Evolutionary conservation across 495 filamentous ascomycete species (phyloP).

Genomic region (Pseudomonodictys pantanalensis): DNA sequence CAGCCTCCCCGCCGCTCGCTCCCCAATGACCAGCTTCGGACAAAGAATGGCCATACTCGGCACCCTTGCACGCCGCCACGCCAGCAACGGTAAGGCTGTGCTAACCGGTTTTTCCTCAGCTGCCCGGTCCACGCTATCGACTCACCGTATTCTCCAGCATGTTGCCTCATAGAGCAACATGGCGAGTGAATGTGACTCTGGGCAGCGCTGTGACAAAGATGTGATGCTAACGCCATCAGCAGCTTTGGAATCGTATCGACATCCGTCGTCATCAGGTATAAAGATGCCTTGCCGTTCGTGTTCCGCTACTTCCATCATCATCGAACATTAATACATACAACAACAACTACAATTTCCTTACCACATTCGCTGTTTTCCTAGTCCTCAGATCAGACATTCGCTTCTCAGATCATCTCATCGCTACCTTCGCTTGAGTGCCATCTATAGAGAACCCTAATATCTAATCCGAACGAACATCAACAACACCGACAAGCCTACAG

Average conservation of each 20-base stretch:
- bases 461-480: slow-evolving; percentile 3
- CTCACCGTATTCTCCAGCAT: slow-evolving; percentile 27
- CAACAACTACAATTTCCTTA: slow-evolving; percentile 20
- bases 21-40: background rate
- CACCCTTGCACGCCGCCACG: background rate
- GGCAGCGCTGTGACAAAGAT: slow-evolving; percentile 17
- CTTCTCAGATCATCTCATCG: slow-evolving; percentile 20
- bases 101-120: background rate
- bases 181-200: slow-evolving; percentile 20
- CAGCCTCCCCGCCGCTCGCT: background rate
- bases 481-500: slow-evolving; percentile 4
- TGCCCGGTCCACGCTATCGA: slow-evolving; percentile 30
- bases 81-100: slow-evolving; percentile 20
- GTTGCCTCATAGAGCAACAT: slow-evolving; percentile 9
- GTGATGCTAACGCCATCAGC: slow-evolving; percentile 19
- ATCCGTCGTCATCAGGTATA: slow-evolving; percentile 9
- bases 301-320: slow-evolving; percentile 11
- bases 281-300: background rate
- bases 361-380: slow-evolving; percentile 23
- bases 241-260: slow-evolving; percentile 15
- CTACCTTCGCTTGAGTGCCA: slow-evolving; percentile 19
- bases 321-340: slow-evolving; percentile 12
- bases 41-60: background rate
- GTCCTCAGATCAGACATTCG: slow-evolving; percentile 22
- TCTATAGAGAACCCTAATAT: slow-evolving; percentile 21